A percentile compares a stretch with the other conserved stretches of the same genome.
Evolutionary conservation across 495 filamentous ascomycete genomes (phyloP).

Genomic region (Hypoxylon intermedium): DNA sequence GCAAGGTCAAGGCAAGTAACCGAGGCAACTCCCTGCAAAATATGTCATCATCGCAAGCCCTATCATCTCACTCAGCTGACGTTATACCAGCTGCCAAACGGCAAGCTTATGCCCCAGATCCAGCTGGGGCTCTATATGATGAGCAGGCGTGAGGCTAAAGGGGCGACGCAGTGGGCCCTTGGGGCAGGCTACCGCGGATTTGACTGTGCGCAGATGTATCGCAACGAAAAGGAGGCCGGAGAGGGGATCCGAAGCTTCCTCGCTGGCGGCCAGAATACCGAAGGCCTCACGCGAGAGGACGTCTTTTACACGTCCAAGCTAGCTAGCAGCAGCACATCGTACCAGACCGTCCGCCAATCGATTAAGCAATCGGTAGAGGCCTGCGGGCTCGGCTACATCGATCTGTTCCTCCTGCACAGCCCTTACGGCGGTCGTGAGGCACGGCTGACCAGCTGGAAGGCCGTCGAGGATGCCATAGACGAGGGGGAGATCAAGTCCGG

Average conservation of each 20-base stretch:
- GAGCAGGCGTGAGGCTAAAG: slow-evolving; percentile 55
- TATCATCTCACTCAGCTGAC: slow-evolving; percentile 36
- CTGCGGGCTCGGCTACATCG: slow-evolving; percentile 69
- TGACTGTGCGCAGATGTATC: slow-evolving; percentile 70
- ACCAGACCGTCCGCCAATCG: slow-evolving; percentile 61
- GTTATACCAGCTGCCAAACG: slow-evolving; percentile 61
- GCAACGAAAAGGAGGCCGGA: slow-evolving; percentile 67
- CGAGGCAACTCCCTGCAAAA: neutral
- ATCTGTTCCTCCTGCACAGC: slow-evolving; percentile 72
- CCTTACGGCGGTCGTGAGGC: slow-evolving; percentile 68
- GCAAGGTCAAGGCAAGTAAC: slow-evolving; percentile 26
- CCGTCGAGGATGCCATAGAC: slow-evolving; percentile 69
- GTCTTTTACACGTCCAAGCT: slow-evolving; percentile 76
- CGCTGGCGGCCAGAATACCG: slow-evolving; percentile 45
- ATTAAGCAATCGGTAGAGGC: slow-evolving; percentile 62
- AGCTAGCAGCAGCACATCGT: slow-evolving; percentile 59
- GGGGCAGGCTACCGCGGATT: slow-evolving; percentile 55
- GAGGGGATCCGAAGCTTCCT: slow-evolving; percentile 62
- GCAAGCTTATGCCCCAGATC: slow-evolving; percentile 65
- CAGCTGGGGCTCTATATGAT: slow-evolving; percentile 73
- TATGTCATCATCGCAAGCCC: neutral
- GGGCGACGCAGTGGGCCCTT: slow-evolving; percentile 60
- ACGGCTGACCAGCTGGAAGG: slow-evolving; percentile 67
- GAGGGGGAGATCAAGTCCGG: slow-evolving; percentile 65
- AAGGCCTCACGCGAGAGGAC: slow-evolving; percentile 60